A percentile compares a stretch with the other conserved stretches of the same genome.
Conservation (phyloP, 2,329 filamentous ascomycete genomes). For the Dothidotthia symphoricarpi region DNA sequence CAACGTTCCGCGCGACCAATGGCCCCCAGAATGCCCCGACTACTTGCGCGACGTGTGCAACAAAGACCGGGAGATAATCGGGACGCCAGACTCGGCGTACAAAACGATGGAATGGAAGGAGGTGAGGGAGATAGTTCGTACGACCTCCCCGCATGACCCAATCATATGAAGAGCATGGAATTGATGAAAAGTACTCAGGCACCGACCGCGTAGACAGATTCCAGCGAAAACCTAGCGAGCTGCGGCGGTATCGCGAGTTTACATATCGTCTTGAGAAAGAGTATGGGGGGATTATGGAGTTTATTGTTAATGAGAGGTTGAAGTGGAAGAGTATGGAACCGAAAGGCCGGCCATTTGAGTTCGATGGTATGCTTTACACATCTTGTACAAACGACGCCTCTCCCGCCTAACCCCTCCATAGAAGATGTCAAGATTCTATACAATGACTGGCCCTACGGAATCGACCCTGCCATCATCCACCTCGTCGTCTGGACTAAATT, state of each 20-base stretch:
- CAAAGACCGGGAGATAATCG: conserved; percentile 70
- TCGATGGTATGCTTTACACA: conserved; percentile 44
- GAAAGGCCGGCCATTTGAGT: conserved; percentile 45
- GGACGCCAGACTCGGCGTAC: conserved; percentile 68
- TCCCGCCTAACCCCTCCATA: conserved; percentile 14
- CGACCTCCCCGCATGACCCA: conserved; percentile 4
- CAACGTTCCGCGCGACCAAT: conserved; percentile 66
- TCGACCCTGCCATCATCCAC: conserved; percentile 75
- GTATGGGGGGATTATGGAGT: conserved; percentile 76
- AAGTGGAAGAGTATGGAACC: conserved; percentile 59
- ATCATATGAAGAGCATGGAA: conserved; percentile 1
- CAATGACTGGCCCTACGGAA: conserved; percentile 94
- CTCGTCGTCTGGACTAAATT: conserved; percentile 95
- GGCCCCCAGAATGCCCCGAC: conserved; percentile 66
- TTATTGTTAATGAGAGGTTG: conserved; percentile 69
- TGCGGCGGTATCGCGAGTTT: conserved; percentile 75
- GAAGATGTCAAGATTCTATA: conserved; percentile 70
- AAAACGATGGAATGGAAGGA: conserved; percentile 65
- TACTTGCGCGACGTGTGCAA: conserved; percentile 62
- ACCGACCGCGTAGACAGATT: conserved; percentile 73
- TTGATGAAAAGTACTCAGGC: conserved; percentile 35
- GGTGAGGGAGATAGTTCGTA: conserved; percentile 58
- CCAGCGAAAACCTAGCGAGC: conserved; percentile 70
- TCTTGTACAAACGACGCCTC: not conserved
- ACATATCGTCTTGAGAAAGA: conserved; percentile 61